These are phyloP conservation scores for Giardia duodenalis DNA, from an alignment of 208 protist species.

Conservation along the genomic window DNA sequence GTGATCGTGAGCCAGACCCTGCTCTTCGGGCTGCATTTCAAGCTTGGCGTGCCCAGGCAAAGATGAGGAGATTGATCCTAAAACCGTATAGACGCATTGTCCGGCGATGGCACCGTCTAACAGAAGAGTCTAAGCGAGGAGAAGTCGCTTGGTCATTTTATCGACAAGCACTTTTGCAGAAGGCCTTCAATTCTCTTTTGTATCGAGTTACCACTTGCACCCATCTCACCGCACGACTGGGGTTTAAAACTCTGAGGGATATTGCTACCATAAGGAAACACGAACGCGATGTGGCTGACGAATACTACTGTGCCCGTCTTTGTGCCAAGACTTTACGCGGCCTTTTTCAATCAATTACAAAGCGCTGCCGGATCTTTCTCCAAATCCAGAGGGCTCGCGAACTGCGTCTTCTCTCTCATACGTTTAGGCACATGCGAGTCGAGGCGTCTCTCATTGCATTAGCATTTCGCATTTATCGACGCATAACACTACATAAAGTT, in stretches of 20 bases:
- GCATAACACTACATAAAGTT: not conserved
- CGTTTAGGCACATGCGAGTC: not conserved
- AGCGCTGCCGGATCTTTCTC: not conserved
- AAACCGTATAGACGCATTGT: not conserved
- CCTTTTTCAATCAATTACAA: not conserved
- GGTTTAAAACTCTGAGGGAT: not conserved
- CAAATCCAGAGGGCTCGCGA: not conserved
- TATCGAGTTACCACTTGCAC: too few relatives aligned
- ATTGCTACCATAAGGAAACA: not conserved
- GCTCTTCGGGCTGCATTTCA: too few relatives aligned
- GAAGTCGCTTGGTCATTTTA: not conserved
- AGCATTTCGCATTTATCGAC: not conserved
- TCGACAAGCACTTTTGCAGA: not conserved
- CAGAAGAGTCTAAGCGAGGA: not conserved
- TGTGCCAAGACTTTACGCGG: not conserved
- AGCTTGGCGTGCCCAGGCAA: too few relatives aligned
- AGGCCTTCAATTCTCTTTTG: not conserved
- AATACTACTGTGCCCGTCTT: not conserved
- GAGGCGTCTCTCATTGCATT: not conserved
- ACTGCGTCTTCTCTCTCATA: not conserved
- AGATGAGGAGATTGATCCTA: too few relatives aligned
- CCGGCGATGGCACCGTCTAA: not conserved
- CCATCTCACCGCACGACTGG: too few relatives aligned
- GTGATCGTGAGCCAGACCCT: too few relatives aligned
- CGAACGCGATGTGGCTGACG: not conserved